Evolutionary conservation across 306 rosid species (phyloP).

Genomic region (Betula pendula): DNA sequence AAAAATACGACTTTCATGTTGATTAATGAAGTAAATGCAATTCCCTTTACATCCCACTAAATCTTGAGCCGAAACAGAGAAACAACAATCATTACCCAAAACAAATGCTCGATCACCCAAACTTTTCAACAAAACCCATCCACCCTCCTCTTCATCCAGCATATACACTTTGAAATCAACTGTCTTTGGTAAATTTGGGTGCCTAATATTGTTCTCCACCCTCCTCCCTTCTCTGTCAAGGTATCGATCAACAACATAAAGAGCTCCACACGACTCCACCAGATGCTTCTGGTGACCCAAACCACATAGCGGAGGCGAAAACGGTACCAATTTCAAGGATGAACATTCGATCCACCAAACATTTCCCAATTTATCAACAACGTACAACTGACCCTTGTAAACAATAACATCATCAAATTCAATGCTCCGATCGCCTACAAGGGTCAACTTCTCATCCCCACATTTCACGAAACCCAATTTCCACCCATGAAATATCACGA

Average conservation of each 20-base stretch:
- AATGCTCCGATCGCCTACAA: constrained; percentile 38
- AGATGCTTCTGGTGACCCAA: constrained; percentile 61
- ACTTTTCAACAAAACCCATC: constrained; percentile 39
- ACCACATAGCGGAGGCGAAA: constrained; percentile 59
- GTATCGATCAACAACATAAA: constrained; percentile 65
- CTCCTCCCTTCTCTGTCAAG: constrained; percentile 28
- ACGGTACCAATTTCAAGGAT: constrained; percentile 44
- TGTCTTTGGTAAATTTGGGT: constrained; percentile 3
- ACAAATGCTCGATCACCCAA: constrained; percentile 37
- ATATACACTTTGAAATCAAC: constrained; percentile 51
- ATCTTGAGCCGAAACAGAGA: constrained; percentile 23
- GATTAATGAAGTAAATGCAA: constrained; percentile 43
- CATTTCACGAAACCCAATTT: constrained; percentile 44
- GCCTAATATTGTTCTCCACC: constrained; percentile 2
- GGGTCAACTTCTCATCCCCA: constrained; percentile 43
- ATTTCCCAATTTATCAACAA: constrained; percentile 63
- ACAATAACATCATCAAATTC: constrained; percentile 62
- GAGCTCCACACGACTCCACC: constrained; percentile 66
- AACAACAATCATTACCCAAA: constrained; percentile 36
- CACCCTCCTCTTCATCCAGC: constrained; percentile 45
- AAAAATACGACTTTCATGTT: constrained; percentile 1
- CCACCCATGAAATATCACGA: constrained; percentile 43
- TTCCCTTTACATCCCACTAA: constrained; percentile 33
- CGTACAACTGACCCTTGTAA: constrained; percentile 53
- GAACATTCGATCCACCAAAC: constrained; percentile 54